A percentile compares a stretch with the other conserved stretches of the same genome.
Conservation (phyloP, 176 grass and related monocot genomes). For the Tuctoria greenei region DNA sequence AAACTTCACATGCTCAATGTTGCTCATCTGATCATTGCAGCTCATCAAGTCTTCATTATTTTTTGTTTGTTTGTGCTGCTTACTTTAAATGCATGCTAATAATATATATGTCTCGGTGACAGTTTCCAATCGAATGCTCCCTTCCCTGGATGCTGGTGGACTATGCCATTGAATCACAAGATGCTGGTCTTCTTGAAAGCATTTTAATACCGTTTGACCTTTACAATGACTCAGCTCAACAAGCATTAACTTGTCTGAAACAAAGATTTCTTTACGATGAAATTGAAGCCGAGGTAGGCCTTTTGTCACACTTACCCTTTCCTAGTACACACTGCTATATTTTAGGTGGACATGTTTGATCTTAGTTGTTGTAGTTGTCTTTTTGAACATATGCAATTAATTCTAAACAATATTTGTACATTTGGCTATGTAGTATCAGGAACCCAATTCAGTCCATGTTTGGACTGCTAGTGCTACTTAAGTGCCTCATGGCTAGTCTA, state of each 20-base stretch:
- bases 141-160: constrained; percentile 99
- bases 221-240: constrained; percentile 98
- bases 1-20: not conserved
- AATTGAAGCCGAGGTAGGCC: constrained; percentile 97
- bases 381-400: not conserved
- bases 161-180: constrained; percentile 77
- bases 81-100: constrained; percentile 20
- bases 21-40: not conserved
- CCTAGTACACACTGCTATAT: not conserved
- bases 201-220: constrained; percentile 99
- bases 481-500: not conserved
- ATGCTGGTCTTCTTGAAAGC: constrained; percentile 96
- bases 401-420: not conserved
- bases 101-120: constrained; percentile 26
- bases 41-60: constrained; percentile 1
- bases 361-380: constrained; percentile 18
- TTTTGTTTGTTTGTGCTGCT: not conserved
- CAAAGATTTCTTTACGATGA: constrained; percentile 99
- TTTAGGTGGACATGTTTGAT: not conserved
- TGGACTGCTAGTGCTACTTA: not conserved
- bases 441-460: not conserved
- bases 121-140: constrained; percentile 99
- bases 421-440: constrained; percentile 10
- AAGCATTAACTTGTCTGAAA: constrained; percentile 85
- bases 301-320: not conserved